These are phyloP conservation scores for Cadophora sp. DNA, from an alignment of 2,329 filamentous ascomycete genomes.

Conservation along the genomic window DNA sequence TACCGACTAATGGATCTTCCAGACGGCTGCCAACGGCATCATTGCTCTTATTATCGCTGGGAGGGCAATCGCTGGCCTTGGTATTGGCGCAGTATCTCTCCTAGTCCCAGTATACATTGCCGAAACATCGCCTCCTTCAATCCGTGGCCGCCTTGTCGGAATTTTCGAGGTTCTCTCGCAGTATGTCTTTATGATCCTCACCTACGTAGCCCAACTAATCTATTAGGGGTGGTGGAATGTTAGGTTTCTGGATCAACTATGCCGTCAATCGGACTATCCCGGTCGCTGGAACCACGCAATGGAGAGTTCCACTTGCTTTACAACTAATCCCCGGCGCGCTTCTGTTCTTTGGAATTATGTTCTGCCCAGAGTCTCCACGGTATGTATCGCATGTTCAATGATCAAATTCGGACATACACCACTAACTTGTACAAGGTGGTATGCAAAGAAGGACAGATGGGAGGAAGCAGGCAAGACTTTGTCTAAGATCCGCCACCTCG, in stretches of 20 bases:
- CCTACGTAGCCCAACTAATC: constrained; percentile 46
- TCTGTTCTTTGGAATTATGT: constrained; percentile 39
- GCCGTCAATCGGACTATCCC: constrained; percentile 46
- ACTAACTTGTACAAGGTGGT: constrained; percentile 1
- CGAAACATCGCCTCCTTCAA: constrained; percentile 49
- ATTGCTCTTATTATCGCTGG: constrained; percentile 53
- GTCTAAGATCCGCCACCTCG: constrained; percentile 52
- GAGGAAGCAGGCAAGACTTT: constrained; percentile 49
- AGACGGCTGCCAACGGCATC: constrained; percentile 35
- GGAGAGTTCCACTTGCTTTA: constrained; percentile 50
- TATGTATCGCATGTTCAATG: constrained; percentile 14
- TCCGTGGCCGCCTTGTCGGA: constrained; percentile 50
- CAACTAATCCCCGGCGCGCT: constrained; percentile 49
- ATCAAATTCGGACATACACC: too few species aligned
- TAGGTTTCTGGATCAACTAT: constrained; percentile 53
- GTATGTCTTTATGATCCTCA: constrained; percentile 36
- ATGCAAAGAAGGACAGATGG: constrained; percentile 32
- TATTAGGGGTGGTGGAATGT: constrained; percentile 45
- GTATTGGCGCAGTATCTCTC: constrained; percentile 60
- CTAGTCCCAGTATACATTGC: constrained; percentile 50
- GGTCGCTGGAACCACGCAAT: constrained; percentile 42
- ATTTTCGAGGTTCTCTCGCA: constrained; percentile 52
- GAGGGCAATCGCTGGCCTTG: constrained; percentile 66
- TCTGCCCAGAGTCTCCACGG: constrained; percentile 41
- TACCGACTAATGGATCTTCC: background rate